Conservation (phyloP, 2,329 filamentous ascomycete genomes). For the Torrubiellomyces zombiae region DNA sequence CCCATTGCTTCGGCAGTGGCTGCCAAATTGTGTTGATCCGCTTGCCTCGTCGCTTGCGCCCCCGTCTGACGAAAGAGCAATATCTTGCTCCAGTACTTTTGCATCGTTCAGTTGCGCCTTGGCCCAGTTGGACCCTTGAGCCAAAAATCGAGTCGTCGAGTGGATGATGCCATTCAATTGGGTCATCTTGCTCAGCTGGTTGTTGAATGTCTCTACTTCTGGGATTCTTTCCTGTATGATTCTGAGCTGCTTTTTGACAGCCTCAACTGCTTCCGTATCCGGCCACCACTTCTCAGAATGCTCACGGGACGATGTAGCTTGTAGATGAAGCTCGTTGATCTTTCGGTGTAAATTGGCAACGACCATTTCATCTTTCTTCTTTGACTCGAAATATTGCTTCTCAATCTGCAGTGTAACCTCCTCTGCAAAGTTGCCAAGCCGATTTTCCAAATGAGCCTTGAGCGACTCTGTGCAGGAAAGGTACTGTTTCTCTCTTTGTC, state of each 20-base stretch:
- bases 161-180: constrained; percentile 12
- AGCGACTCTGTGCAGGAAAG: no score
- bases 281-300: constrained; percentile 11
- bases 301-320: constrained; percentile 6
- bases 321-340: constrained; percentile 8
- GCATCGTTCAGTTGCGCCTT: constrained; percentile 7
- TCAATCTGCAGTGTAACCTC: not conserved
- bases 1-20: no score
- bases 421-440: constrained; percentile 1
- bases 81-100: not conserved
- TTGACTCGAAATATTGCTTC: no score
- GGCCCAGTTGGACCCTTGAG: constrained; percentile 14
- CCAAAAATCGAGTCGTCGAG: constrained; percentile 13
- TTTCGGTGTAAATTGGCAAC: constrained; percentile 6
- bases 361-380: no score
- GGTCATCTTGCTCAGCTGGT: constrained; percentile 10
- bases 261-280: constrained; percentile 12
- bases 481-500: constrained; percentile 7
- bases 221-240: constrained; percentile 9
- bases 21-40: no score
- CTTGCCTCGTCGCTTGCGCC: no score
- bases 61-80: no score
- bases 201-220: constrained; percentile 10
- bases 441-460: constrained; percentile 6
- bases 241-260: constrained; percentile 10